Evolutionary conservation across 2,329 filamentous ascomycete species (phyloP).

Genomic region (Alternaria consortialis): DNA sequence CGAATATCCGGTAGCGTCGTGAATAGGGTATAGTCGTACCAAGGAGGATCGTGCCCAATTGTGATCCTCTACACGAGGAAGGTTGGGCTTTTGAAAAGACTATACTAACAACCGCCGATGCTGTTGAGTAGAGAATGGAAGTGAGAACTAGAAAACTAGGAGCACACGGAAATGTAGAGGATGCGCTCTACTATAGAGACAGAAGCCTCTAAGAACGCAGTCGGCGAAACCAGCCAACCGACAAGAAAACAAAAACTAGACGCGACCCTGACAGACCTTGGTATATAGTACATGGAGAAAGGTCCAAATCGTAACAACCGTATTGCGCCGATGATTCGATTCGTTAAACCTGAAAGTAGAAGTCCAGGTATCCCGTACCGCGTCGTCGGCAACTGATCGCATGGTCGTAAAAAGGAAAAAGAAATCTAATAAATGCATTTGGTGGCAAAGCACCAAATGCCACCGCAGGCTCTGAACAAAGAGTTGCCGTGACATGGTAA

Average conservation of each 20-base stretch:
- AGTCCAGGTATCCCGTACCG: constrained; percentile 48
- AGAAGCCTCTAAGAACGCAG: constrained; percentile 23
- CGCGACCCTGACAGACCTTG: constrained; percentile 40
- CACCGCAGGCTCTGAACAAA: constrained; percentile 40
- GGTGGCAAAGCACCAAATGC: constrained; percentile 30
- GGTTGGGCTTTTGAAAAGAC: constrained; percentile 34
- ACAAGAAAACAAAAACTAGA: constrained; percentile 36
- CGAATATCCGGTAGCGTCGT: constrained; percentile 22
- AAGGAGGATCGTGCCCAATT: constrained; percentile 19
- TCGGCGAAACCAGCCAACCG: constrained; percentile 40
- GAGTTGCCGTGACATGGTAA: constrained; percentile 41
- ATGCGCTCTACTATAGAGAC: constrained; percentile 15
- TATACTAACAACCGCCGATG: constrained; percentile 17
- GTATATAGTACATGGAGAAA: constrained; percentile 51
- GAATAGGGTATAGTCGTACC: constrained; percentile 19
- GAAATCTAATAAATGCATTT: constrained; percentile 42
- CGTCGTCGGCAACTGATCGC: constrained; percentile 44
- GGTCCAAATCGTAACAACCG: constrained; percentile 46
- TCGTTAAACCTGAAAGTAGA: constrained; percentile 41
- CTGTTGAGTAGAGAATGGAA: constrained; percentile 16
- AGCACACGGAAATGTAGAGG: constrained; percentile 20
- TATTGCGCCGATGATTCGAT: constrained; percentile 46
- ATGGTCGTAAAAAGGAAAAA: constrained; percentile 41
- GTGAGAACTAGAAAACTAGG: constrained; percentile 8
- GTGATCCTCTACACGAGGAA: constrained; percentile 30